A percentile compares a stretch with the other conserved stretches of the same genome.
Conservation (phyloP, 2,329 filamentous ascomycete genomes). For the Xenoacremonium recifei region DNA sequence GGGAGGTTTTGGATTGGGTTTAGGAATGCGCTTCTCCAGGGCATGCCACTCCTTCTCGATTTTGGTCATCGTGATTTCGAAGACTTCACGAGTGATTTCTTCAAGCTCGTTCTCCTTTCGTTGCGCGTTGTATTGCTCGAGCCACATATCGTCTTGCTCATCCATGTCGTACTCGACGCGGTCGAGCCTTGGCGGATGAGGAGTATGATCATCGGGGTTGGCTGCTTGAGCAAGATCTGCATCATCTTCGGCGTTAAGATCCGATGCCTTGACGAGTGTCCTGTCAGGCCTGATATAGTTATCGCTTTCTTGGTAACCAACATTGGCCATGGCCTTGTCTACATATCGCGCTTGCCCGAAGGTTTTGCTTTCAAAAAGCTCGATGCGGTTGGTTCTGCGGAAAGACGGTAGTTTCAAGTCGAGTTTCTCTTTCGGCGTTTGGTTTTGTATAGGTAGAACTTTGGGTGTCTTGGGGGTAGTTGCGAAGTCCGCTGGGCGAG, state of each 20-base stretch:
- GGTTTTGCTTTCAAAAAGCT: constrained; percentile 79
- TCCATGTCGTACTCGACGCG: constrained; percentile 99
- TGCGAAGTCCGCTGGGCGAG: constrained; percentile 43
- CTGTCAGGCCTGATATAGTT: constrained; percentile 77
- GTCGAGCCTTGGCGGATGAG: constrained; percentile 56
- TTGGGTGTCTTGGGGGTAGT: constrained; percentile 56
- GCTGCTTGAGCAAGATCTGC: constrained; percentile 40
- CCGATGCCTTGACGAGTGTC: constrained; percentile 64
- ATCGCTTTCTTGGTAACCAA: constrained; percentile 95
- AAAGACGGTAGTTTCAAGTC: constrained; percentile 76
- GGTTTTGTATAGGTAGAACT: constrained; percentile 73
- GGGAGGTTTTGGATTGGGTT: constrained; percentile 92
- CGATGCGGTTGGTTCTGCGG: constrained; percentile 75
- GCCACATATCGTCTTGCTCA: constrained; percentile 96
- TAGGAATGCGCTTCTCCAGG: constrained; percentile 93
- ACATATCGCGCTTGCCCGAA: constrained; percentile 88
- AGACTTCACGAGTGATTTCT: constrained; percentile 85
- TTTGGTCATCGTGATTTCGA: constrained; percentile 97
- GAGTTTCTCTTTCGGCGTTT: constrained; percentile 76
- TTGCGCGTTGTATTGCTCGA: constrained; percentile 77
- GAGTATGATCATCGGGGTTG: constrained; percentile 28
- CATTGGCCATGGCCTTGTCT: constrained; percentile 92
- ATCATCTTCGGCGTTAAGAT: constrained; percentile 60
- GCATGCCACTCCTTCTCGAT: constrained; percentile 99
- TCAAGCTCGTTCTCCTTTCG: constrained; percentile 74